These are phyloP conservation scores for Clarireedia paspali DNA, from an alignment of 2,329 filamentous ascomycete genomes.

Conservation along the genomic window DNA sequence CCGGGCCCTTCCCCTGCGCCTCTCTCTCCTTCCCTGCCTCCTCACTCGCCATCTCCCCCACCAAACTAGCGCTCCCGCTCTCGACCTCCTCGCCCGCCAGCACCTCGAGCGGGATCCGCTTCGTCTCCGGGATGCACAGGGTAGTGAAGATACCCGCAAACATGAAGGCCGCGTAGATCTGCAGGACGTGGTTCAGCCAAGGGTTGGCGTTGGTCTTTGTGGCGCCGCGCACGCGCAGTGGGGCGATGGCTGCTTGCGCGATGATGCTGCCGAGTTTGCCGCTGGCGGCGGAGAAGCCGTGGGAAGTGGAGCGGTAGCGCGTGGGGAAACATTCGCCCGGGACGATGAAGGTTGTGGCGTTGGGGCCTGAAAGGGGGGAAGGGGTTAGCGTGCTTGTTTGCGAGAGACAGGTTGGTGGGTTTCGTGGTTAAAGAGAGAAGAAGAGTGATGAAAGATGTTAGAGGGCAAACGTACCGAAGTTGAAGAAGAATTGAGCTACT, in stretches of 20 bases:
- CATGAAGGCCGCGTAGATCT: conserved; percentile 79
- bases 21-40: not conserved
- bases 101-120: conserved; percentile 64
- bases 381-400: not conserved
- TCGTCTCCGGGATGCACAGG: conserved; percentile 70
- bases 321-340: conserved; percentile 60
- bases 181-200: conserved; percentile 66
- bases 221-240: conserved; percentile 40
- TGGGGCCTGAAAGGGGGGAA: conserved; percentile 16
- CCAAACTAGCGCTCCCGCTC: not conserved
- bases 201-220: conserved; percentile 4
- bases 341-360: conserved; percentile 40
- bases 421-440: not conserved
- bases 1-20: not conserved
- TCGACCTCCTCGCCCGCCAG: conserved; percentile 50
- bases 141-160: conserved; percentile 60
- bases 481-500: conserved; percentile 60
- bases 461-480: conserved; percentile 36
- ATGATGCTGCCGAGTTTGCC: conserved; percentile 63
- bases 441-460: not conserved
- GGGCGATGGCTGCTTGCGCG: conserved; percentile 53
- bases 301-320: conserved; percentile 52
- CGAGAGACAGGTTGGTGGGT: not conserved
- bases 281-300: conserved; percentile 59
- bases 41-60: not conserved